Conservation (phyloP, 2,329 filamentous ascomycete genomes). For the Penicillium verrucosum region DNA sequence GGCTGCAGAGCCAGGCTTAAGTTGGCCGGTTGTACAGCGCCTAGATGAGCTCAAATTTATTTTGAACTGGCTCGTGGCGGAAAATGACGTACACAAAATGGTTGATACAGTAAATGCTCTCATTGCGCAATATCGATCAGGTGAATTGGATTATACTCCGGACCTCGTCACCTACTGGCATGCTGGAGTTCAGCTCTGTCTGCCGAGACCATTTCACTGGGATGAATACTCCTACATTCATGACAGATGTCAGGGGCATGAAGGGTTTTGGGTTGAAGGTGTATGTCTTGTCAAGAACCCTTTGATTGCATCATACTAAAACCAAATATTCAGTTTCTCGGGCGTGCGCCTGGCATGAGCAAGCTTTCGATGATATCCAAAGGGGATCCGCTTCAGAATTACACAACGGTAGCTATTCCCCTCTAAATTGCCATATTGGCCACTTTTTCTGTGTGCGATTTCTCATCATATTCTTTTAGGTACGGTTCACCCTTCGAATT, state of each 20-base stretch:
- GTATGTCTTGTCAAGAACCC: neutral
- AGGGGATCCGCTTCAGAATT: neutral
- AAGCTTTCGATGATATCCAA: neutral
- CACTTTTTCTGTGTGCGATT: neutral
- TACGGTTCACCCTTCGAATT: neutral
- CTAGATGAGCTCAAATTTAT: neutral
- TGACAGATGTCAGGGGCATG: neutral
- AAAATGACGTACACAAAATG: neutral
- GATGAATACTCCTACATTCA: neutral
- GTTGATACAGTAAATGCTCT: neutral
- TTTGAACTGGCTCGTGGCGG: neutral
- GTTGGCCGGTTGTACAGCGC: neutral
- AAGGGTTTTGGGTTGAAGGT: slow-evolving; percentile 7
- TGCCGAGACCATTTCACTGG: slow-evolving; percentile 1
- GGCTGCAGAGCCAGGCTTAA: neutral
- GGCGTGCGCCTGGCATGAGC: neutral
- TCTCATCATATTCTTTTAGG: neutral
- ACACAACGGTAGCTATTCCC: neutral
- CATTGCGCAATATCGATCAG: neutral
- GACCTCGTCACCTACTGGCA: slow-evolving; percentile 3
- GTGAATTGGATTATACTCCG: neutral
- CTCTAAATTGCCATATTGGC: neutral
- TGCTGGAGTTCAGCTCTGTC: neutral
- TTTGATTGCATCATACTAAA: neutral
- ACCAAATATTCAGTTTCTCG: neutral